phyloP scores from a whole-genome alignment of 2,329 filamentous ascomycete species.

The Nigrospora sphaerica region DNA sequence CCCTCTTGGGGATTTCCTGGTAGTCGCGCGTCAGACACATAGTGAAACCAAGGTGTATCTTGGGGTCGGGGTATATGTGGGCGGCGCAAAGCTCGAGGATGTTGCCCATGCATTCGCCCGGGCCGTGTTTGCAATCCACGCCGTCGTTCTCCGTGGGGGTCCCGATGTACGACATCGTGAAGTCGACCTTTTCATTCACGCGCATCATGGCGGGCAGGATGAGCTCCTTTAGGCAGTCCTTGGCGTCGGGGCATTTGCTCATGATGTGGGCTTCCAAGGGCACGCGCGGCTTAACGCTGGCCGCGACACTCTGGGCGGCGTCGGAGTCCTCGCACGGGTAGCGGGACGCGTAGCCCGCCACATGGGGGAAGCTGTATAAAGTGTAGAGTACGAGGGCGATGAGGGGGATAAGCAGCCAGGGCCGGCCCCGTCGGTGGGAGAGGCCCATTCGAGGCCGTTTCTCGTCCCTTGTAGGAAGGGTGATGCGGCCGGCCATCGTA shows the following conservation, averaged over 20 bases:
- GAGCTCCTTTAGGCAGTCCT: slow-evolving; percentile 72
- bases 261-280: slow-evolving; percentile 93
- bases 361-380: slow-evolving; percentile 8
- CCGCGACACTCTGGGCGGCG: slow-evolving; percentile 7
- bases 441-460: slow-evolving; percentile 15
- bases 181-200: slow-evolving; percentile 78
- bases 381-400: slow-evolving; percentile 13
- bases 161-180: slow-evolving; percentile 85
- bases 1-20: slow-evolving; percentile 65
- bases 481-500: slow-evolving; percentile 19
- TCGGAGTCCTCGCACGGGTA: background rate
- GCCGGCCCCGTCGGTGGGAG: slow-evolving; percentile 16
- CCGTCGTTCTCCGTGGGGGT: slow-evolving; percentile 72
- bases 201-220: slow-evolving; percentile 82
- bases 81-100: slow-evolving; percentile 90
- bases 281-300: slow-evolving; percentile 38
- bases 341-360: too few species aligned
- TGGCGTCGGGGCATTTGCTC: slow-evolving; percentile 92
- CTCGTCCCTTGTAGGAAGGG: slow-evolving; percentile 21
- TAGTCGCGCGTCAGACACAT: slow-evolving; percentile 83
- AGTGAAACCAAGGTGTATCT: slow-evolving; percentile 84
- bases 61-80: slow-evolving; percentile 74
- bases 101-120: slow-evolving; percentile 84
- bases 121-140: slow-evolving; percentile 82
- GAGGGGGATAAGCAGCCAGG: slow-evolving; percentile 12